phyloP scores from a whole-genome alignment of 2,329 filamentous ascomycete genomes.

The Elsinoe fawcettii region DNA sequence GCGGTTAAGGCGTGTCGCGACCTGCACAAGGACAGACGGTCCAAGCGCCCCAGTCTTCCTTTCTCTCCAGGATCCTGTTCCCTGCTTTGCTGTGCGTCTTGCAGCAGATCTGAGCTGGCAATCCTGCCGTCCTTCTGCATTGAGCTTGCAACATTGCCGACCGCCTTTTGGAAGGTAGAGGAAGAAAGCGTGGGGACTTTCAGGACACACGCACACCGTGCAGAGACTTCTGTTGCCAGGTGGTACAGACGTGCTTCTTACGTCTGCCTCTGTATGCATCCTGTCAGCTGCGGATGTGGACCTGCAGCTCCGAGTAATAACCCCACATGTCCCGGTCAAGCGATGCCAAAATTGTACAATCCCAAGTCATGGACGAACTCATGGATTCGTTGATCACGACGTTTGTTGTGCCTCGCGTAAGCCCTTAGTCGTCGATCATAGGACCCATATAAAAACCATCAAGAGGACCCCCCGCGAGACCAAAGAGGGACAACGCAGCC shows the following conservation, averaged over 20 bases:
- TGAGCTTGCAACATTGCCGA: not conserved
- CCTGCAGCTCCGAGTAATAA: conserved; percentile 5
- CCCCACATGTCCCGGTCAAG: conserved; percentile 13
- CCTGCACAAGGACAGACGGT: conserved; percentile 3
- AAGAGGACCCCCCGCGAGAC: not conserved
- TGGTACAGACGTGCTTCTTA: not conserved
- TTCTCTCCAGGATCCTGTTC: conserved; percentile 10
- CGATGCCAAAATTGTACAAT: conserved; percentile 11
- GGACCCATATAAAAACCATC: not conserved
- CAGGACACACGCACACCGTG: no score
- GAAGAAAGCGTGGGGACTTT: not conserved
- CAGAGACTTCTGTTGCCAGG: not conserved
- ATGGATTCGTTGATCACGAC: conserved; percentile 6
- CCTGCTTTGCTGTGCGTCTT: conserved; percentile 4
- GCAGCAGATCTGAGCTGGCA: conserved; percentile 10
- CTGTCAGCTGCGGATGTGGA: conserved; percentile 4
- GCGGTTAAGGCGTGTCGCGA: conserved; percentile 9
- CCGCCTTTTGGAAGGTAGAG: not conserved
- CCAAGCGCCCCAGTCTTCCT: conserved; percentile 1
- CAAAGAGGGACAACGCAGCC: conserved; percentile 13
- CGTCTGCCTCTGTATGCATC: not conserved
- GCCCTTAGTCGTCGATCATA: conserved; percentile 13
- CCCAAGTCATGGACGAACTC: conserved; percentile 14
- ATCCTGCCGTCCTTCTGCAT: conserved; percentile 10
- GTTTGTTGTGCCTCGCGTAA: conserved; percentile 8